Percentiles rank a stretch among this genome's conserved stretches.
Conservation (phyloP, 768 basidiomycete genomes). For the Mycena vulgaris region DNA sequence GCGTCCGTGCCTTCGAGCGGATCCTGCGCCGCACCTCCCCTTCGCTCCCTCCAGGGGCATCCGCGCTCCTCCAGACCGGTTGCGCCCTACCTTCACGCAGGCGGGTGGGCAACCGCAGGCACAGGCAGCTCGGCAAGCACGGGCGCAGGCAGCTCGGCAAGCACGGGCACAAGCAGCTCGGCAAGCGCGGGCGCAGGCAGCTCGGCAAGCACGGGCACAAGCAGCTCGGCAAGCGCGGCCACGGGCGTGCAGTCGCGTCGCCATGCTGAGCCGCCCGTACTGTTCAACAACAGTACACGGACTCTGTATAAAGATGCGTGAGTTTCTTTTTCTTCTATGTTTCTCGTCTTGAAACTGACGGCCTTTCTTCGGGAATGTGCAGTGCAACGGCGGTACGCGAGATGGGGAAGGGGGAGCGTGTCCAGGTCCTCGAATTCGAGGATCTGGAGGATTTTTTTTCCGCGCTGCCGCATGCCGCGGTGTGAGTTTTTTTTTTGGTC, state of each 20-base stretch:
- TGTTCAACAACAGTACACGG: constrained; percentile 12
- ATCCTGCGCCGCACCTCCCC: not conserved
- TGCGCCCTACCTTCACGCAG: too few relatives aligned
- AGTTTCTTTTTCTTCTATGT: constrained; percentile 6
- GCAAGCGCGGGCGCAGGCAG: too few relatives aligned
- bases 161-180: too few relatives aligned
- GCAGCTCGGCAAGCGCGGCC: too few relatives aligned
- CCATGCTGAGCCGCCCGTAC: constrained; percentile 4
- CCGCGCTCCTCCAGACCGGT: too few relatives aligned
- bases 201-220: too few relatives aligned
- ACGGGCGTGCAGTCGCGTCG: not conserved
- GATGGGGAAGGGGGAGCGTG: constrained; percentile 7
- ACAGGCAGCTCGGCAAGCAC: too few relatives aligned
- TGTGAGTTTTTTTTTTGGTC: not conserved
- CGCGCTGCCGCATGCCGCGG: constrained; percentile 1
- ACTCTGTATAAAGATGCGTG: constrained; percentile 9
- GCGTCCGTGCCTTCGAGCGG: constrained; percentile 4
- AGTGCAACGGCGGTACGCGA: constrained; percentile 2
- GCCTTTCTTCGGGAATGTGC: not conserved
- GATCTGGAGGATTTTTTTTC: constrained; percentile 7
- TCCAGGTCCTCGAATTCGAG: constrained; percentile 12
- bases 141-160: too few relatives aligned
- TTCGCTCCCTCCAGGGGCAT: not conserved
- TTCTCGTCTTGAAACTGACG: constrained; percentile 10
- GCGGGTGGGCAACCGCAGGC: too few relatives aligned